phyloP scores from a whole-genome alignment of 495 filamentous ascomycete genomes.

The Haplographium delicatum region DNA sequence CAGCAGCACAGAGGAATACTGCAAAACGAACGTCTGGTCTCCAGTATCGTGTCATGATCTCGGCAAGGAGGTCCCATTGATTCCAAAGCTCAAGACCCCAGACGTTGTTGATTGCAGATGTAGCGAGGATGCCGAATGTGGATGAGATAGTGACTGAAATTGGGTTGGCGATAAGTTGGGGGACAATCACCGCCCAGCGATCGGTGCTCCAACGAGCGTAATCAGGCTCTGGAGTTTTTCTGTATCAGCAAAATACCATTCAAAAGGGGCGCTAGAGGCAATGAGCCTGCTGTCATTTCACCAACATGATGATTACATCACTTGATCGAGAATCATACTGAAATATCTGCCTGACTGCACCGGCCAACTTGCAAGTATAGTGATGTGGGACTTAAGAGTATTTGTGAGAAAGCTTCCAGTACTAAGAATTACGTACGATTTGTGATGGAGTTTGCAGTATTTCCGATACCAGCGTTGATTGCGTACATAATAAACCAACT shows the following conservation, averaged over 20 bases:
- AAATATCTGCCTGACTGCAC: too few species aligned
- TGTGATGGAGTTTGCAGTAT: not conserved
- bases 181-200: not conserved
- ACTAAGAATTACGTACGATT: not conserved
- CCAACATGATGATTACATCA: too few species aligned
- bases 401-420: not conserved
- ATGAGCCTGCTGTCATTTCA: not conserved
- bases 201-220: not conserved
- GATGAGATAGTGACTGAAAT: conserved; percentile 8
- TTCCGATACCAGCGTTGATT: not conserved
- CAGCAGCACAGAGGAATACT: conserved; percentile 29
- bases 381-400: conserved; percentile 4
- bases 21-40: conserved; percentile 7
- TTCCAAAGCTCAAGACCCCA: conserved; percentile 12
- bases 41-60: conserved; percentile 5
- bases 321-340: too few species aligned
- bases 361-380: too few species aligned
- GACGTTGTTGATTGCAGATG: conserved; percentile 3
- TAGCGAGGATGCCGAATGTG: conserved; percentile 8
- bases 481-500: too few species aligned
- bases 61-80: conserved; percentile 4
- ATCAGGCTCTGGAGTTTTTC: too few species aligned
- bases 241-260: too few species aligned
- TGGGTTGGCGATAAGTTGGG: conserved; percentile 5
- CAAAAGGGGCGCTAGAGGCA: not conserved